Evolutionary conservation across 2,329 filamentous ascomycete genomes (phyloP), one percentile per base, ranked within the genome.

Genomic region (Xylaria sp.): DNA sequence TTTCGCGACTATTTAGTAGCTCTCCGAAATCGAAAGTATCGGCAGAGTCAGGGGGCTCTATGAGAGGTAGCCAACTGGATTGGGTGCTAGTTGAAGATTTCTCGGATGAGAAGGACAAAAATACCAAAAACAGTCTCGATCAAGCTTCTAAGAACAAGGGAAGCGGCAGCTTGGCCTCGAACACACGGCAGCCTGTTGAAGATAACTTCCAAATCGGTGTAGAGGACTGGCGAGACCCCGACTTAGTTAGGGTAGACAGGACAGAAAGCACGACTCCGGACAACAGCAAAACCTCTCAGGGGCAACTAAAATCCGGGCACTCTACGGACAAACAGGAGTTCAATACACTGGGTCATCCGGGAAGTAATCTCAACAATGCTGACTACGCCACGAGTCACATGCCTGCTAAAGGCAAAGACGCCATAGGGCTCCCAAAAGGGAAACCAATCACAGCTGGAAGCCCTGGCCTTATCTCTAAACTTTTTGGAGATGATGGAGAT

Each of bases 161-260:
- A 75, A 76, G 65, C 65, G 50, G 65, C 46, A 39, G 36, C 71
- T 55, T 65, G 4, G 71, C 73, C 10, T 66, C 72, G 13, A 75
- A 70, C 39, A 57, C 70, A 39, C 67, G 72, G 36, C 67, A 69
- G 41, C 45, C 69, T 2, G 61, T 76, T 2, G 79, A 82, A 55
- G 90, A 93, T 77, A 87, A 86, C 65, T 95, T 94, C 76, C 86
- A 92, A 52, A 94, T 95, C 74, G 93, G 92, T n/a, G 89, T 94
- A 13, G 91, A 96, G 72, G 93, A 96, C 76, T 95, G 93, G 93
- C 87, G 92, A 72, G 93, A 96, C 77, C 91, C 92, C 6, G 92
- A 93, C 76, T 81, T 93, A 20, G 83, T 93, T 25, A 84, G 84
- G 1, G 77, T 74, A 32, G 46, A 80, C 69, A 67, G 70, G 39